These are phyloP conservation scores for Pyrenophora teres DNA, from an alignment of 2,329 filamentous ascomycete genomes.

Conservation along the genomic window DNA sequence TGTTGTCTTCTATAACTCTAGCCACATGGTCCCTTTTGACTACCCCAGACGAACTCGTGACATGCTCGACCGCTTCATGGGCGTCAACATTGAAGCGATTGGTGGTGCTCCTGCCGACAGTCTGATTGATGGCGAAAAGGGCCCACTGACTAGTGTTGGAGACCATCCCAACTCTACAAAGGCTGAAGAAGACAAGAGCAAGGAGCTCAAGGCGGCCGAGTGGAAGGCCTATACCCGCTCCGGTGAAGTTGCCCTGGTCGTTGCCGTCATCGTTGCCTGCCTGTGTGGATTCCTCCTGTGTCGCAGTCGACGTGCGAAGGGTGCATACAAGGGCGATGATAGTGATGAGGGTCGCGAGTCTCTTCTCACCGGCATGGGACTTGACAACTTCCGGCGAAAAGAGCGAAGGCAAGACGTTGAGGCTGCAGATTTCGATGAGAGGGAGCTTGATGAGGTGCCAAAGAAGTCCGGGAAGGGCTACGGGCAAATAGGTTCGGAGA, in stretches of 20 bases:
- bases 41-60: constrained; percentile 83
- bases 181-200: constrained; percentile 68
- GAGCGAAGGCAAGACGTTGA: constrained; percentile 58
- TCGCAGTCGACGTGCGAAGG: constrained; percentile 52
- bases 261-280: constrained; percentile 74
- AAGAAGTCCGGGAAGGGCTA: constrained; percentile 34
- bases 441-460: constrained; percentile 54
- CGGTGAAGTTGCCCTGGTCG: constrained; percentile 80
- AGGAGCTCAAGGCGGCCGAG: constrained; percentile 80
- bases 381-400: constrained; percentile 55
- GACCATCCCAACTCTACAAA: constrained; percentile 71
- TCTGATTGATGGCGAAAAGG: constrained; percentile 82
- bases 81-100: constrained; percentile 86
- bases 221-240: constrained; percentile 89
- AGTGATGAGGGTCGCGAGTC: constrained; percentile 52
- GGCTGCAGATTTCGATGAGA: constrained; percentile 66
- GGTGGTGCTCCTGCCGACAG: constrained; percentile 80
- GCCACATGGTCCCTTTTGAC: constrained; percentile 98
- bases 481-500: constrained; percentile 27
- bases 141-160: constrained; percentile 76
- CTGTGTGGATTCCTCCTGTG: constrained; percentile 75
- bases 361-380: constrained; percentile 50
- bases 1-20: constrained; percentile 91
- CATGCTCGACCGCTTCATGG: constrained; percentile 97
- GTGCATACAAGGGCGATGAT: constrained; percentile 52